A percentile compares a stretch with the other conserved stretches of the same genome.
phyloP scores from a whole-genome alignment of 2,329 filamentous ascomycete species.

The Chalaropsis ovoidea region DNA sequence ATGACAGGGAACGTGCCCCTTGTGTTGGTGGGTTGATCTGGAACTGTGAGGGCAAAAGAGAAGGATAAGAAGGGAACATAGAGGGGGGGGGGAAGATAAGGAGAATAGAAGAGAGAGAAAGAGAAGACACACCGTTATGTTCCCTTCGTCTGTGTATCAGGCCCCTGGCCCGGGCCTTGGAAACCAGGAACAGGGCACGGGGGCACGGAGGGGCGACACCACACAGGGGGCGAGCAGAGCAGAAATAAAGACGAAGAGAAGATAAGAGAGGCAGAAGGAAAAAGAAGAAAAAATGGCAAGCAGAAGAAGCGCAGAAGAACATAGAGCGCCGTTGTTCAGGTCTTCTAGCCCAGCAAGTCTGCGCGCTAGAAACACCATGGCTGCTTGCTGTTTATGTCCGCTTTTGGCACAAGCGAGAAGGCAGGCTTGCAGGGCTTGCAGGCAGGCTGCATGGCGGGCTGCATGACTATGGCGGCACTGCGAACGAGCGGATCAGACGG shows the following conservation, averaged over 20 bases:
- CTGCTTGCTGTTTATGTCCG: background rate
- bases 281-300: background rate
- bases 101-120: background rate
- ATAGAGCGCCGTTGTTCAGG: background rate
- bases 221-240: background rate
- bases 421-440: background rate
- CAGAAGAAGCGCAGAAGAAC: no score
- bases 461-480: no score
- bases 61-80: no score
- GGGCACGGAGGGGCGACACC: background rate
- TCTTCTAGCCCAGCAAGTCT: background rate
- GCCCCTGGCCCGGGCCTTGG: background rate
- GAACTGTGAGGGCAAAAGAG: background rate
- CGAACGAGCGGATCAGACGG: background rate
- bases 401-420: background rate
- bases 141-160: slow-evolving; percentile 8
- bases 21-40: background rate
- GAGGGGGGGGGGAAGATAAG: background rate
- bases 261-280: background rate
- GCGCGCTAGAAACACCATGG: background rate
- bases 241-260: background rate
- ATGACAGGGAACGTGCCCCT: no score
- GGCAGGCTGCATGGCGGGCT: no score
- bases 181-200: background rate
- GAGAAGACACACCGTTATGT: background rate